These are phyloP conservation scores for Syzygium aqueum DNA, from an alignment of 345 rosid species.

Conservation along the genomic window DNA sequence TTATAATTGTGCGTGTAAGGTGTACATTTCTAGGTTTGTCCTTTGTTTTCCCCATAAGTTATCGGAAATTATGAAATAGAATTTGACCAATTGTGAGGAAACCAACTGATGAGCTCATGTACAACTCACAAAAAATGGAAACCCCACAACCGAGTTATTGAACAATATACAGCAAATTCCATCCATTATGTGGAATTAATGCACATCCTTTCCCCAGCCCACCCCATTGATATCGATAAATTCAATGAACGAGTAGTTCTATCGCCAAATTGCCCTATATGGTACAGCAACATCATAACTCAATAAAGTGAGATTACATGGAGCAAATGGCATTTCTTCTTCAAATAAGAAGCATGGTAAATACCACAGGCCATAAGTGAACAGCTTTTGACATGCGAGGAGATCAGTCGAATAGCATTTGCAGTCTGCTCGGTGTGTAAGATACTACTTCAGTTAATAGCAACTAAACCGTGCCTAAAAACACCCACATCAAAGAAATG, in stretches of 20 bases:
- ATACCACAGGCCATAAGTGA: not conserved
- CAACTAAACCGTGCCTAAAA: not conserved
- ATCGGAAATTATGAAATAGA: not conserved
- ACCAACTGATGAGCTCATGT: not conserved
- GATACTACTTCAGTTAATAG: not conserved
- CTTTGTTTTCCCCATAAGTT: not conserved
- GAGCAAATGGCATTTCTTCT: not conserved
- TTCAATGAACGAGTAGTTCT: not conserved
- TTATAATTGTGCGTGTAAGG: not conserved
- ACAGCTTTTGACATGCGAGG: not conserved
- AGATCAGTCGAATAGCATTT: not conserved
- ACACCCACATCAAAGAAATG: not conserved
- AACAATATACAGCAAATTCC: not conserved
- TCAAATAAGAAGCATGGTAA: not conserved
- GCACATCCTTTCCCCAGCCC: not conserved
- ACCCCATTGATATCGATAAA: not conserved
- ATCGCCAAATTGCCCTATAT: not conserved
- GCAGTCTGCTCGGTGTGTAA: not conserved
- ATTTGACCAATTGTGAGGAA: not conserved
- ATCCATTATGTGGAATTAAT: not conserved
- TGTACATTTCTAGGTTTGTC: not conserved
- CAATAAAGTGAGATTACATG: not conserved
- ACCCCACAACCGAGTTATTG: not conserved
- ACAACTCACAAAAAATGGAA: not conserved
- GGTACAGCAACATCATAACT: not conserved